phyloP scores from a whole-genome alignment of 2,329 filamentous ascomycete genomes.

The Plenodomus lindquistii region DNA sequence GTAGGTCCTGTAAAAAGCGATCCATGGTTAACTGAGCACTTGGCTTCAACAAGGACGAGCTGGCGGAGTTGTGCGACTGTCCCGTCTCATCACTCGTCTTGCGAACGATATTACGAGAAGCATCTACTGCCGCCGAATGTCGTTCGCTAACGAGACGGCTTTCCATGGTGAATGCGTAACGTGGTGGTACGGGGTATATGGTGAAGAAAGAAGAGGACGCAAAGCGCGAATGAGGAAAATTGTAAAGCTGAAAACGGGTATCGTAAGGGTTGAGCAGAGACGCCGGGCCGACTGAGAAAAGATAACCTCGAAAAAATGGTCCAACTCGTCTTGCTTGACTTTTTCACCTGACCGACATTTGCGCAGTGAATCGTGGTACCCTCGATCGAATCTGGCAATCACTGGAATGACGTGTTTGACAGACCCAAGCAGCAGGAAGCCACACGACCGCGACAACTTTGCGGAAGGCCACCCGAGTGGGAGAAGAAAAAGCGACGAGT shows the following conservation, averaged over 20 bases:
- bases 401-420: slow-evolving; percentile 33
- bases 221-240: slow-evolving; percentile 13
- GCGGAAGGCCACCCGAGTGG: slow-evolving; percentile 10
- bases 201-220: slow-evolving; percentile 5
- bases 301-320: slow-evolving; percentile 8
- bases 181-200: slow-evolving; percentile 40
- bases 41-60: slow-evolving; percentile 40
- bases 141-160: slow-evolving; percentile 25
- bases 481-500: slow-evolving; percentile 17
- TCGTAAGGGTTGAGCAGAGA: slow-evolving; percentile 7
- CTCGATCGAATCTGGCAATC: slow-evolving; percentile 20
- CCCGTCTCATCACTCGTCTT: slow-evolving; percentile 10
- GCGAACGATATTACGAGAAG: slow-evolving; percentile 16
- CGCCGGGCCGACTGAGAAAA: slow-evolving; percentile 9
- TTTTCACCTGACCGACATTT: slow-evolving; percentile 34
- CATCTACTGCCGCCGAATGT: slow-evolving; percentile 23
- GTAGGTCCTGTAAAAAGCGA: slow-evolving; percentile 49
- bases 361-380: slow-evolving; percentile 32
- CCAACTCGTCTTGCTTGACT: slow-evolving; percentile 8
- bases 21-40: slow-evolving; percentile 49
- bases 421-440: slow-evolving; percentile 17
- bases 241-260: slow-evolving; percentile 12
- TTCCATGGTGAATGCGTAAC: slow-evolving; percentile 30
- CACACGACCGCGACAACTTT: slow-evolving; percentile 15
- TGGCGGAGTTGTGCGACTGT: slow-evolving; percentile 17